Evolutionary conservation across 1,284 basidiomycete genomes (phyloP), one percentile per base, ranked within the genome.

Genomic region (Lignosus rhinocerotis): DNA sequence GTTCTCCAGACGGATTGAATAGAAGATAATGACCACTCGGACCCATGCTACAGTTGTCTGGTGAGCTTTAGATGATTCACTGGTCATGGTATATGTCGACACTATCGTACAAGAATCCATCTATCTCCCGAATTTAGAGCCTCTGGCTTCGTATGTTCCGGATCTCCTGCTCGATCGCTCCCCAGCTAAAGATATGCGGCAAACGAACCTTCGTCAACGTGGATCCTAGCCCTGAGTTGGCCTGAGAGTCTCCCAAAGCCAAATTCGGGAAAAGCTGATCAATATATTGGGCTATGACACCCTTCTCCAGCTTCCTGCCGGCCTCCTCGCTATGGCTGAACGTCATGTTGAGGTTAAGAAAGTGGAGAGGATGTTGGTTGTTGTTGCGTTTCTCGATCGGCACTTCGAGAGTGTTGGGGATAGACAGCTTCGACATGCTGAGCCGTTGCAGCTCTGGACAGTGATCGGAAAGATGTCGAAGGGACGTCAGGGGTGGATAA

Each of bases 251-350:
- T 12, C 14, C 7, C 32, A 64, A 8, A 1, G 53, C 49, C 16
- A 64, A n/a, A 32, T 50, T 41, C 7, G 62, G 62, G 49, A 63
- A 63, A 6, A 60, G 56, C 16, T 38, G 16, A 36, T 60, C 56
- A 11, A 64, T 11, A 53, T 55, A 61, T 36, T 51, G 48, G 41
- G 62, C 62, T 17, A 60, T 43, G 8, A 38, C 36, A 10, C 11
- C 25, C 32, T 34, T 51, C 34, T 55, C 55, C 30, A 51, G 34
- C 34, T 21, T 19, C 1, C 30, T 41, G 45, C 17, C 39, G 19
- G 12, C 38, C 17, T 53, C 38, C n/a, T 31, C 33, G 33, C 33
- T 30, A 3, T 39, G 38, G 19, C 25, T 46, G 7, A 55, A 55
- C 31, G 59, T 59, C 54, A 59, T 41, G 51, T 46, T 36, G 48